Base-by-base conservation (phyloP, 345 rosid species). In the Populus nigra region DNA sequence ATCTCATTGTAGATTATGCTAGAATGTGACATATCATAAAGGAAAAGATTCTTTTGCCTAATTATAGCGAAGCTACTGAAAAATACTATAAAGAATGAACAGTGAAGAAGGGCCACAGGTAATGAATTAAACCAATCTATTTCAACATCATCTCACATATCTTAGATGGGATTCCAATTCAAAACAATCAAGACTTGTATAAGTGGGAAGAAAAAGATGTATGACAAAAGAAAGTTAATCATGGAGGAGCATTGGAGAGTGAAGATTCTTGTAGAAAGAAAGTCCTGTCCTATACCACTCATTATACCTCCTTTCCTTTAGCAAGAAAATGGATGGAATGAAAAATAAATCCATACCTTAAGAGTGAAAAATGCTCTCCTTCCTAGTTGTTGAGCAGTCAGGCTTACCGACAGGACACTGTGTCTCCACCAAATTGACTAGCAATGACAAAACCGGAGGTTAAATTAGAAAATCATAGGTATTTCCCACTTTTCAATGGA, bases 321-420 rank as follows among this genome's bases (percentile, higher is more conserved):
- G 36, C 76, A 71, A 83, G 74, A 78, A 53, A 65, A 72, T 73
- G 73, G 73, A 69, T 72, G 79, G 79, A 70, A 61, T 36, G 76
- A 74, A 78, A 68, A 79, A 61, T 77, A 22, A 80, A 77, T 71
- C 74, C 85, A 85, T 88, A 81, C 82, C 87, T 78, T 84, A 83
- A 57, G 8, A 71, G 82, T 71, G 43, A 29, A 77, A 36, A 25
- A 72, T 70, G 69, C 69, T 77, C 50, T 76, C 75, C 74, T 77
- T 77, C 43, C 80, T 72, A 73, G 91, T 88, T 80, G 87, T 84
- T 88, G 81, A 86, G 83, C 78, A 65, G 86, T 88, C 82, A 49
- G 69, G 81, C 75, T 76, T 81, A 82, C 85, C 85, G 77, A 85
- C 88, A 82, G 61, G 36, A 4, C 47, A 69, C 78, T 70, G 31